Evolutionary conservation across 140 eudicot genomes (phyloP).

Genomic region (Flaveria floridana): DNA sequence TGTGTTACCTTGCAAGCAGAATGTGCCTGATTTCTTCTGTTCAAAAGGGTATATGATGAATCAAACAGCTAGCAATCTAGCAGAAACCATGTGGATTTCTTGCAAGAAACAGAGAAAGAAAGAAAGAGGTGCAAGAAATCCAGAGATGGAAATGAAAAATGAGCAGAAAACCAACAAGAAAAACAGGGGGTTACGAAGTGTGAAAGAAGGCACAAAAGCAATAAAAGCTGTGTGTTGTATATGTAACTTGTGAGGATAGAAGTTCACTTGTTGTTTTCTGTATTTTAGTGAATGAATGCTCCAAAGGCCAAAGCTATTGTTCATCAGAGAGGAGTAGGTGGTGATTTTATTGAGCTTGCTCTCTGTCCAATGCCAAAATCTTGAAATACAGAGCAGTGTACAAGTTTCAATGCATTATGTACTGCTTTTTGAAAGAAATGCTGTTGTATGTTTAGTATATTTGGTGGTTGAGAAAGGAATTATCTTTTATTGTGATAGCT

Average conservation of each 20-base stretch:
- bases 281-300: conserved; percentile 40
- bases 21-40: conserved; percentile 30
- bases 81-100: conserved; percentile 37
- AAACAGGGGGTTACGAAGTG: conserved; percentile 36
- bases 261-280: conserved; percentile 36
- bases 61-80: conserved; percentile 38
- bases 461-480: conserved; percentile 30
- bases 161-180: conserved; percentile 35
- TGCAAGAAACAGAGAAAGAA: conserved; percentile 23
- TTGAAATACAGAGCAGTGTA: conserved; percentile 21
- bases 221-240: conserved; percentile 38
- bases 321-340: conserved; percentile 46
- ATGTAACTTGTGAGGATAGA: conserved; percentile 42
- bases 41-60: conserved; percentile 25
- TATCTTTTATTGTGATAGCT: conserved; percentile 23
- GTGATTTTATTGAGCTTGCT: conserved; percentile 25
- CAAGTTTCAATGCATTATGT: conserved; percentile 7
- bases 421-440: background rate
- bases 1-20: conserved; percentile 29
- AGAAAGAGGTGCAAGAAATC: conserved; percentile 27
- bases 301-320: conserved; percentile 19
- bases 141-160: conserved; percentile 36
- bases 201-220: conserved; percentile 41
- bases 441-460: background rate
- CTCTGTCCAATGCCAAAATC: background rate